Conservation (phyloP, 2,329 filamentous ascomycete genomes). For the Sporothrix brunneoviolacea region DNA sequence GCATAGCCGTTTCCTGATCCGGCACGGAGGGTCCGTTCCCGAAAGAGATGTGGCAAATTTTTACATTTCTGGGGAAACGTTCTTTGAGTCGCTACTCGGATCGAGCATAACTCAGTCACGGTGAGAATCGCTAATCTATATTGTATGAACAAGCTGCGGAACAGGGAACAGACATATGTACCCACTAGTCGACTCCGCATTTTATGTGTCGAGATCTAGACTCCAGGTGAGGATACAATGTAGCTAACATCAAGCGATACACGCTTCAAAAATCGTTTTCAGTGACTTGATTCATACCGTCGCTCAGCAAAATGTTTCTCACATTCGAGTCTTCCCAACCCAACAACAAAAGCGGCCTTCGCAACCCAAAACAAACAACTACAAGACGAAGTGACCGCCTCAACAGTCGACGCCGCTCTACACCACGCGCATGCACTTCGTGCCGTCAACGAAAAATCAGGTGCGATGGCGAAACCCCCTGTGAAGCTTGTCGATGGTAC, state of each 20-base stretch:
- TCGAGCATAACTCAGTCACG: background rate
- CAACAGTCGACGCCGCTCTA: background rate
- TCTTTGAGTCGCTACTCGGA: background rate
- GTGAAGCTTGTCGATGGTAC: conserved; percentile 1
- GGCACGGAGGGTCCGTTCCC: background rate
- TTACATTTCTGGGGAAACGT: background rate
- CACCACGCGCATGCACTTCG: background rate
- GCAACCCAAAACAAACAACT: background rate
- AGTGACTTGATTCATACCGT: background rate
- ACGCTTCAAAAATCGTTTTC: too few species aligned
- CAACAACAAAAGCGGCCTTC: background rate
- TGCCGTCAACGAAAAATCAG: background rate
- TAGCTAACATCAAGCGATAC: background rate
- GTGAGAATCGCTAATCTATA: background rate
- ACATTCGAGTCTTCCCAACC: background rate
- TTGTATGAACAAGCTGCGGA: background rate
- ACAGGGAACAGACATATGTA: background rate
- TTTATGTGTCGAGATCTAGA: background rate
- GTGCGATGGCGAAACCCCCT: background rate
- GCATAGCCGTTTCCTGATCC: background rate
- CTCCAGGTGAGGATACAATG: background rate
- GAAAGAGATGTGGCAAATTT: background rate
- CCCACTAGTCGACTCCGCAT: too few species aligned
- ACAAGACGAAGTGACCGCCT: background rate
- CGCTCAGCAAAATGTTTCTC: background rate